Base-by-base conservation (phyloP, 352 stramenopile species). In the Stramenopiles sp. region DNA sequence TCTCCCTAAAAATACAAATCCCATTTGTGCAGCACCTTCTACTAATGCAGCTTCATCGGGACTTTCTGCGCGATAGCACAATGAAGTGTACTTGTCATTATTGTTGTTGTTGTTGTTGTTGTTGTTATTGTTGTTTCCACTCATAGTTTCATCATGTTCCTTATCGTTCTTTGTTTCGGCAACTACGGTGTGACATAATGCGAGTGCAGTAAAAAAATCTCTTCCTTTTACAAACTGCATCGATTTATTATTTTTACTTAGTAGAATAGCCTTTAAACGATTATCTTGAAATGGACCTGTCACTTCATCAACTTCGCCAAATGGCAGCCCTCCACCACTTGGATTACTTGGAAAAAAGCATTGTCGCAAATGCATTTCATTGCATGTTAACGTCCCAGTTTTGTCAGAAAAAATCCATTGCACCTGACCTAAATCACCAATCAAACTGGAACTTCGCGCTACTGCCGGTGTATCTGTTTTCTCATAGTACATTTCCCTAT, bases 321-420 rank as follows among this genome's bases (percentile, higher is more conserved):
- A n/a, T n/a, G n/a, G n/a, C n/a, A n/a, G n/a, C n/a, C n/a, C n/a
- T n/a, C n/a, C n/a, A n/a, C n/a, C n/a, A n/a, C n/a, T n/a, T n/a
- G n/a, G n/a, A n/a, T n/a, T n/a, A n/a, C n/a, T n/a, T n/a, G n/a
- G n/a, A n/a, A n/a, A n/a, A n/a, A n/a, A n/a, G n/a, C n/a, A n/a
- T n/a, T n/a, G n/a, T n/a, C n/a, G n/a, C n/a, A 93, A 93, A 30
- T 92, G 87, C 89, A 94, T 94, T 82, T 93, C 88, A 74, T 94
- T 94, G 32, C 88, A 86, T 0, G 89, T 94, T 31, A 94, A 80
- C 0, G 89, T 94, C 30, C 89, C 89, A 1, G 89, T 94, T 78
- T 94, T 94, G 83, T 94, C 89, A 30, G 88, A 93, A 79, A 94
- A 93, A 77, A 94, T 93, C 73, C 93, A 94, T 87, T 94, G 88